phyloP scores from a whole-genome alignment of 73 alveolate genomes.

The Stentor roeselii region DNA sequence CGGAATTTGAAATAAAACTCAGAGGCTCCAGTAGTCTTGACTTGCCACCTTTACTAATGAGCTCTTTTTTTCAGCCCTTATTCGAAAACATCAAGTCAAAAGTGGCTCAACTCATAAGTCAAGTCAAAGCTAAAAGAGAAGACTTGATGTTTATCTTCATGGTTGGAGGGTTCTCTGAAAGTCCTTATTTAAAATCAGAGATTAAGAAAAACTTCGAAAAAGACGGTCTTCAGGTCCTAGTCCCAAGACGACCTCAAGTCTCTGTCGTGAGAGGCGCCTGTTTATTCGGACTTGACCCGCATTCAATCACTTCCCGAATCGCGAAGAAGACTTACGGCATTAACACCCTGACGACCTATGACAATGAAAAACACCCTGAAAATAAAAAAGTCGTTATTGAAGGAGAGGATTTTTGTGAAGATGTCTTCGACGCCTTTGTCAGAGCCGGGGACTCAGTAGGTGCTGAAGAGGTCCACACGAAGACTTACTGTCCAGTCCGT shows the following conservation, averaged over 20 bases:
- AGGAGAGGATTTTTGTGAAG: conserved; percentile 99
- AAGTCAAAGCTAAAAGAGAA: conserved; percentile 78
- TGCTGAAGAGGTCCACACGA: conserved; percentile 93
- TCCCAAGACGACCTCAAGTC: conserved; percentile 96
- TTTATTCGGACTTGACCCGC: conserved; percentile 96
- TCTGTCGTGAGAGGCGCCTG: conserved; percentile 98
- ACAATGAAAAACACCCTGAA: conserved; percentile 96
- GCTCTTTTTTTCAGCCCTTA: conserved; percentile 88
- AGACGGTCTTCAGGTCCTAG: conserved; percentile 83
- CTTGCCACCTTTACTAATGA: conserved; percentile 91
- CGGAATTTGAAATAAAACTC: conserved; percentile 78
- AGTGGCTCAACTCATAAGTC: conserved; percentile 76
- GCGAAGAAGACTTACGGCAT: conserved; percentile 97
- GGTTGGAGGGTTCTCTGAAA: conserved; percentile 99
- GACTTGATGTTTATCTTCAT: conserved; percentile 90
- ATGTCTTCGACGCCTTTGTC: conserved; percentile 97
- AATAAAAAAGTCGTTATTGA: conserved; percentile 93
- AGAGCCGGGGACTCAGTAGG: conserved; percentile 93
- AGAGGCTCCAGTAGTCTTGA: conserved; percentile 93
- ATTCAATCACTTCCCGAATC: conserved; percentile 93
- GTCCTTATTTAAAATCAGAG: conserved; percentile 93
- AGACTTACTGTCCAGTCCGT: conserved; percentile 97
- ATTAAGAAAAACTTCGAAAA: conserved; percentile 88
- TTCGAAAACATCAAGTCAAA: conserved; percentile 89
- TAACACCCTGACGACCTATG: conserved; percentile 95